Percentiles rank a stretch among this genome's conserved stretches.
Conservation (phyloP, 371 early-diverging fungal genomes). For the Circinella umbellata region DNA sequence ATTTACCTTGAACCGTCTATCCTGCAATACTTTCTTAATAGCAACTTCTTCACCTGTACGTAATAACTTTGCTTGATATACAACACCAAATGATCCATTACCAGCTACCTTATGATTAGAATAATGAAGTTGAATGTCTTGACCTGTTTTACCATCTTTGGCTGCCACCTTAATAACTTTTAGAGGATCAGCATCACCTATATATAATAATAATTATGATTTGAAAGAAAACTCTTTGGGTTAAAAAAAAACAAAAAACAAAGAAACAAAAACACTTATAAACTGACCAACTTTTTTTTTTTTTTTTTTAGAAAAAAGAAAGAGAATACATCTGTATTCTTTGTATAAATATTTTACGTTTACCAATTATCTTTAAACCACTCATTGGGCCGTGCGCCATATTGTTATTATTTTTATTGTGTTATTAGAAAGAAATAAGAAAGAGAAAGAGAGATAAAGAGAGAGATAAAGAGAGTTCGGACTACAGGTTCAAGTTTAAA, state of each 20-base stretch:
- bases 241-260: too few relatives aligned
- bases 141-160: conserved; percentile 84
- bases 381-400: conserved; percentile 37
- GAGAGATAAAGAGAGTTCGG: neutral
- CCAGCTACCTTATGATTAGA: conserved; percentile 90
- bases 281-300: neutral
- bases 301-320: neutral
- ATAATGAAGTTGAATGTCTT: conserved; percentile 83
- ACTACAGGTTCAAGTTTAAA: neutral
- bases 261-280: too few relatives aligned
- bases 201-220: neutral
- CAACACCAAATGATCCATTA: conserved; percentile 96
- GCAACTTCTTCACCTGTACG: conserved; percentile 85
- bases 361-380: conserved; percentile 33
- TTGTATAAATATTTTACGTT: too few relatives aligned
- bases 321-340: too few relatives aligned
- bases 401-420: conserved; percentile 5
- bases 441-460: neutral
- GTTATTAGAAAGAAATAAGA: neutral
- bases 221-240: too few relatives aligned
- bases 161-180: conserved; percentile 62
- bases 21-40: conserved; percentile 95
- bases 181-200: conserved; percentile 59
- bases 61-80: conserved; percentile 89
- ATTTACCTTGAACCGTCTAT: conserved; percentile 90